These are phyloP conservation scores for Blumeria graminis DNA, from an alignment of 2,329 filamentous ascomycete genomes.

Conservation along the genomic window DNA sequence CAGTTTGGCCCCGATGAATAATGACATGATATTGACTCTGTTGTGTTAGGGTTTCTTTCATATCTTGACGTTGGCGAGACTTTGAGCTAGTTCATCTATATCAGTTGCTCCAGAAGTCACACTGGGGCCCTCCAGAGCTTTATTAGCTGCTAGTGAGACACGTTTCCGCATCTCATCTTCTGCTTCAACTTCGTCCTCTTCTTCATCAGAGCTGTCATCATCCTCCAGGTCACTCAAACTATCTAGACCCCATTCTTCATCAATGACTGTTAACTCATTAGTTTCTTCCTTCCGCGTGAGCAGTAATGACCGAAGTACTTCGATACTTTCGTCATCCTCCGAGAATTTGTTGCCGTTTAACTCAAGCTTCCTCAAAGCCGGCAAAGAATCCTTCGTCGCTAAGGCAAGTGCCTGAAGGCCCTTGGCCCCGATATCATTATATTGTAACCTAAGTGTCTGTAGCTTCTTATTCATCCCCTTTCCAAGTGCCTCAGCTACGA, in stretches of 20 bases:
- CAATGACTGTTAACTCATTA: slow-evolving; percentile 39
- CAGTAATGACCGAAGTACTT: slow-evolving; percentile 43
- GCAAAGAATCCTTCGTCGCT: slow-evolving; percentile 44
- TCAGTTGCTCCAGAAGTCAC: slow-evolving; percentile 43
- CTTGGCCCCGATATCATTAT: slow-evolving; percentile 71
- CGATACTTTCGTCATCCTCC: slow-evolving; percentile 56
- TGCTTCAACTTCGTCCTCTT: slow-evolving; percentile 27
- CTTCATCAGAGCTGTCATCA: slow-evolving; percentile 44
- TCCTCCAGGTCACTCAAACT: slow-evolving; percentile 59
- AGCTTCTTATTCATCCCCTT: slow-evolving; percentile 58
- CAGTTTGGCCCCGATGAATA: too few relatives aligned
- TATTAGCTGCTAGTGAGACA: slow-evolving; percentile 41
- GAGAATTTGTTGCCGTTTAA: slow-evolving; percentile 89
- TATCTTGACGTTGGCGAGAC: slow-evolving; percentile 37
- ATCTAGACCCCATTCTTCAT: slow-evolving; percentile 68
- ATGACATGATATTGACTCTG: too few relatives aligned
- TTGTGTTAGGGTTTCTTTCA: too few relatives aligned
- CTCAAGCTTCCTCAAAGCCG: slow-evolving; percentile 62
- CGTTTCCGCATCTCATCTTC: slow-evolving; percentile 44
- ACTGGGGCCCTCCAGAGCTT: slow-evolving; percentile 51
- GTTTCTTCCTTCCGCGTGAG: slow-evolving; percentile 55
- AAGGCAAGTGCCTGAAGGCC: slow-evolving; percentile 47
- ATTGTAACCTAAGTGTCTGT: slow-evolving; percentile 64
- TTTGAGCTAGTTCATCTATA: slow-evolving; percentile 57
- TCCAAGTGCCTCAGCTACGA: slow-evolving; percentile 48